Conservation (phyloP, 169 alveolate genomes). For the Cardiosporidium cionae region DNA sequence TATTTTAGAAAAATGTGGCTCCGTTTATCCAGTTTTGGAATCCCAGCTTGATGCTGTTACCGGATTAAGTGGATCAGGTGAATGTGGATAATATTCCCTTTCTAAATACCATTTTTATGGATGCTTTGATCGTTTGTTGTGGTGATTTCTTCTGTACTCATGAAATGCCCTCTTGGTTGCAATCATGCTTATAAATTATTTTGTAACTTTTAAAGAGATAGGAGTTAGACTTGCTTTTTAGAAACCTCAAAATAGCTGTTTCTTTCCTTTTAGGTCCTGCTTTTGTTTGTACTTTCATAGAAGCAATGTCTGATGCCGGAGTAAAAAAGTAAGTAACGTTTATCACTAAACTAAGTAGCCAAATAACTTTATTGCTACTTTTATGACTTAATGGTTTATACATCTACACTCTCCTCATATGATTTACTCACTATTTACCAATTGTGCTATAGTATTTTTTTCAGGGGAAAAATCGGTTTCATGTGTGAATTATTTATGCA, state of each 20-base stretch:
- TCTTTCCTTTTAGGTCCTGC: constrained; percentile 49
- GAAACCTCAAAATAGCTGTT: background rate
- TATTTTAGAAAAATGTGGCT: background rate
- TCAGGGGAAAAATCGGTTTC: too few relatives aligned
- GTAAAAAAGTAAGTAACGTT: constrained; percentile 25
- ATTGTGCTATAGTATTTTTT: too few relatives aligned
- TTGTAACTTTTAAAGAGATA: background rate
- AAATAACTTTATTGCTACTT: too few relatives aligned
- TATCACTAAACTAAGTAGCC: too few relatives aligned
- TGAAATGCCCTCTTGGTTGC: background rate
- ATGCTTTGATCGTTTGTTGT: too few relatives aligned
- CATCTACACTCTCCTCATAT: too few relatives aligned
- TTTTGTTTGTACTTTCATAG: constrained; percentile 42
- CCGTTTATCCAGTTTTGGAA: constrained; percentile 8
- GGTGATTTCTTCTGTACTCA: too few relatives aligned
- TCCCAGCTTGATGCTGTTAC: constrained; percentile 10
- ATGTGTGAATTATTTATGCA: too few relatives aligned
- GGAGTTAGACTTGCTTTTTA: background rate
- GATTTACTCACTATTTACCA: too few relatives aligned
- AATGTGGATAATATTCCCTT: too few relatives aligned
- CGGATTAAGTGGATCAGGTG: constrained; percentile 26
- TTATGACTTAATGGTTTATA: too few relatives aligned
- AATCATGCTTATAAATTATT: background rate
- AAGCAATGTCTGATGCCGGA: constrained; percentile 51
- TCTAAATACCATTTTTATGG: too few relatives aligned